A percentile compares a stretch with the other conserved stretches of the same genome.
Evolutionary conservation across 1,139 yeast species (phyloP).

Genomic region (Pichia cactophila): DNA sequence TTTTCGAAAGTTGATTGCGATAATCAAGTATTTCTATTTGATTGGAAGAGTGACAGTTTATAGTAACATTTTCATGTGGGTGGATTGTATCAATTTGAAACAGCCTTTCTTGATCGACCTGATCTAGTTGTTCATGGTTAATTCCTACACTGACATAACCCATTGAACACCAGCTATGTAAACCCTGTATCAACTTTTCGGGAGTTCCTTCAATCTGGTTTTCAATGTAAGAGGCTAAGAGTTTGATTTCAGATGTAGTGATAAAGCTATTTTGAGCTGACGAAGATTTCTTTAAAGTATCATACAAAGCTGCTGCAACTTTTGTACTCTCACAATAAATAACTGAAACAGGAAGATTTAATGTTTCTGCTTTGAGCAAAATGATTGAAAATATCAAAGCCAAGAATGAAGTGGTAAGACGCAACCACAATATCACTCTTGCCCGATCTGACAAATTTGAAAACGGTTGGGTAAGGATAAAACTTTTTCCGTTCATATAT

Average conservation of each 20-base stretch:
- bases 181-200: conserved; percentile 38
- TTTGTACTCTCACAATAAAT: conserved; percentile 45
- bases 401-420: conserved; percentile 3
- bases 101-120: not conserved
- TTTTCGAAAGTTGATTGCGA: conserved; percentile 32
- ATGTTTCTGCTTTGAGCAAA: conserved; percentile 4
- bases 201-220: conserved; percentile 45
- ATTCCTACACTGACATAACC: conserved; percentile 23
- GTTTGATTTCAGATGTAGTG: conserved; percentile 44
- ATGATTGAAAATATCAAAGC: conserved; percentile 4
- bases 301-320: conserved; percentile 45
- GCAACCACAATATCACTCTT: conserved; percentile 5
- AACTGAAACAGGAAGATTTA: conserved; percentile 32
- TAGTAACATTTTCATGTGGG: conserved; percentile 2
- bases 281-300: conserved; percentile 37
- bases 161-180: conserved; percentile 44
- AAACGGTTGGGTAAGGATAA: conserved; percentile 5
- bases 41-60: conserved; percentile 1
- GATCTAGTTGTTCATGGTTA: not conserved
- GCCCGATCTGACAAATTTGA: conserved; percentile 10
- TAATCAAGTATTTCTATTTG: conserved; percentile 37
- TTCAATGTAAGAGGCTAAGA: conserved; percentile 41
- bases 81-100: not conserved
- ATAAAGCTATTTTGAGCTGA: conserved; percentile 22
- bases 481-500: too few species aligned